A percentile compares a stretch with the other conserved stretches of the same genome.
phyloP scores from a whole-genome alignment of 306 rosid species.

The Potentilla sterilis region DNA sequence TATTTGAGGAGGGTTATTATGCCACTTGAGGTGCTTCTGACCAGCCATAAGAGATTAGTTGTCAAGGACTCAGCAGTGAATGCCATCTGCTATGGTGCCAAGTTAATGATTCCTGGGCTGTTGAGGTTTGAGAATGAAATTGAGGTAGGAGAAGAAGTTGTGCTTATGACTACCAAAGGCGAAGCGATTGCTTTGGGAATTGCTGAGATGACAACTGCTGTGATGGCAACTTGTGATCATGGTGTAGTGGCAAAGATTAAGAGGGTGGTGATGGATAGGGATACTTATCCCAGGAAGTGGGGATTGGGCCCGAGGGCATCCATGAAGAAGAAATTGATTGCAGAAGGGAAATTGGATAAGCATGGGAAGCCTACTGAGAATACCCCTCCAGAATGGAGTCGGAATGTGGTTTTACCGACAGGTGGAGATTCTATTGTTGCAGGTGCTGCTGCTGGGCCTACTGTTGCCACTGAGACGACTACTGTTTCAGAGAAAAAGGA shows the following conservation, averaged over 20 bases:
- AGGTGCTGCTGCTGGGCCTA: constrained; percentile 37
- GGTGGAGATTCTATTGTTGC: constrained; percentile 68
- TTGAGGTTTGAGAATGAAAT: constrained; percentile 77
- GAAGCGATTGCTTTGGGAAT: constrained; percentile 84
- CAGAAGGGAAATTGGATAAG: constrained; percentile 67
- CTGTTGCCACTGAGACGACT: constrained; percentile 18
- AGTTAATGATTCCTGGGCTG: constrained; percentile 83
- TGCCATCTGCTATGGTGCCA: constrained; percentile 86
- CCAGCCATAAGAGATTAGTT: constrained; percentile 77
- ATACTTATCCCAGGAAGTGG: constrained; percentile 87
- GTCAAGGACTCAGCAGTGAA: constrained; percentile 85
- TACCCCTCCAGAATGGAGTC: constrained; percentile 68
- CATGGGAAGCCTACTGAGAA: constrained; percentile 70
- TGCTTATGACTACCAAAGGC: constrained; percentile 80
- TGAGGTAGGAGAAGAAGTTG: constrained; percentile 78
- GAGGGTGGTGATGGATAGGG: constrained; percentile 91
- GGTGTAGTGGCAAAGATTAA: constrained; percentile 82
- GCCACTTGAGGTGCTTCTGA: constrained; percentile 71
- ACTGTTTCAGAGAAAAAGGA: constrained; percentile 21
- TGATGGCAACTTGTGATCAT: constrained; percentile 87
- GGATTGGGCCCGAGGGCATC: constrained; percentile 83
- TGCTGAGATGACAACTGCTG: constrained; percentile 88
- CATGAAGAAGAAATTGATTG: constrained; percentile 66
- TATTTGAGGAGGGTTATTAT: constrained; percentile 78
- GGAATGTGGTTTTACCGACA: constrained; percentile 56